A percentile compares a stretch with the other conserved stretches of the same genome.
Conservation (phyloP, 2,329 filamentous ascomycete genomes). For the Tolypocladium guangdongense region DNA sequence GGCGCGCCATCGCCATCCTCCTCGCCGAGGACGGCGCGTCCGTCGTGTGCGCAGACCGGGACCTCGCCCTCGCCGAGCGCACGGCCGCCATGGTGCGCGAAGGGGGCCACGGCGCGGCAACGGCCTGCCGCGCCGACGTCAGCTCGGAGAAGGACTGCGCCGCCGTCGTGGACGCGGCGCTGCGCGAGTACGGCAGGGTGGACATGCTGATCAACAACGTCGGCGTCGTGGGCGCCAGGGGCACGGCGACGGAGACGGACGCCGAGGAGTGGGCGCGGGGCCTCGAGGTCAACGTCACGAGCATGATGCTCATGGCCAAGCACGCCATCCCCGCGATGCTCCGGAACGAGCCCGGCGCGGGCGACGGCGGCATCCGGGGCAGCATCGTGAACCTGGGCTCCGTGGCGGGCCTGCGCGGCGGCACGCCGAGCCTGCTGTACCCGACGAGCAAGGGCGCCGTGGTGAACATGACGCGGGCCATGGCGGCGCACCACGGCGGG, state of each 20-base stretch:
- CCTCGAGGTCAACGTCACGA: conserved; percentile 51
- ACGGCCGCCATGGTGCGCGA: conserved; percentile 42
- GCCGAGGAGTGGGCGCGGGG: conserved; percentile 44
- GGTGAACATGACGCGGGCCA: conserved; percentile 39
- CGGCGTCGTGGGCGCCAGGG: conserved; percentile 46
- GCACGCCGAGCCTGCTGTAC: conserved; percentile 32
- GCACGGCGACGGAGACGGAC: conserved; percentile 50
- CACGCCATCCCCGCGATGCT: conserved; percentile 49
- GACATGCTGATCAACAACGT: conserved; percentile 58
- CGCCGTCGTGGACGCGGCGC: conserved; percentile 24
- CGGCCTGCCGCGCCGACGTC: conserved; percentile 42
- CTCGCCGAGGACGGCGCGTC: conserved; percentile 46
- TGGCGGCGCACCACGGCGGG: conserved; percentile 36
- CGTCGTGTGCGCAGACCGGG: conserved; percentile 48
- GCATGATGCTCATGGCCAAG: conserved; percentile 55
- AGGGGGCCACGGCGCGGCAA: conserved; percentile 25
- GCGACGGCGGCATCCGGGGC: conserved; percentile 29
- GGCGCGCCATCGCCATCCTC: conserved; percentile 45
- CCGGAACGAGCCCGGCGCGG: conserved; percentile 27
- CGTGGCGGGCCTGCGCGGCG: conserved; percentile 43
- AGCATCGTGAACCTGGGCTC: conserved; percentile 52
- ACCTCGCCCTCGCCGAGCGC: conserved; percentile 34
- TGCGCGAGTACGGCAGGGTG: conserved; percentile 40
- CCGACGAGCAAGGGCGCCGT: conserved; percentile 37
- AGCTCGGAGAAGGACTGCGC: conserved; percentile 41